Conservation (phyloP, 2,329 filamentous ascomycete genomes). For the Pseudogymnoascus sp. region DNA sequence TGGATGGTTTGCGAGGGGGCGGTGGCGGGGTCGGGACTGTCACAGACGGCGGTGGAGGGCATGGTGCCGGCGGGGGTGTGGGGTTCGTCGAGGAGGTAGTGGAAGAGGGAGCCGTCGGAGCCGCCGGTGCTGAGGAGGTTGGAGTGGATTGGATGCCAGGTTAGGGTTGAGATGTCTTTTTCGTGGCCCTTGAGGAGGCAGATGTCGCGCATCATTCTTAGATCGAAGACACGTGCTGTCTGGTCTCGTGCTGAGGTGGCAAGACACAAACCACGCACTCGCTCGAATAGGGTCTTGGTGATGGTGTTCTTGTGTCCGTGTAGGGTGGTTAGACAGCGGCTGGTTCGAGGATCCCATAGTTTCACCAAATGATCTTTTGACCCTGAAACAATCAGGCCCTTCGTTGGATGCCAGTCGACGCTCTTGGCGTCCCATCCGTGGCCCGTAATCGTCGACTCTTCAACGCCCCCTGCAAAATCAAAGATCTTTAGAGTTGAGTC, state of each 20-base stretch:
- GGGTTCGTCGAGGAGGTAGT: constrained; percentile 93
- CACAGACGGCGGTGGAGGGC: constrained; percentile 72
- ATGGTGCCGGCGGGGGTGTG: constrained; percentile 72
- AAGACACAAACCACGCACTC: constrained; percentile 72
- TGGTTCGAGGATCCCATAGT: constrained; percentile 93
- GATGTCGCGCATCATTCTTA: constrained; percentile 97
- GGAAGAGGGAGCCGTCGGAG: constrained; percentile 80
- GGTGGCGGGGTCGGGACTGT: constrained; percentile 70
- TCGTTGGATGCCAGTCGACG: constrained; percentile 95
- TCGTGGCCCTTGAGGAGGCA: constrained; percentile 89
- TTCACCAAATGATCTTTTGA: constrained; percentile 98
- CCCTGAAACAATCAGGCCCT: constrained; percentile 87
- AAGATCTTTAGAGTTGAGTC: constrained; percentile 92
- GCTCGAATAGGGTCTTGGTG: constrained; percentile 86
- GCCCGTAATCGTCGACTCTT: constrained; percentile 79
- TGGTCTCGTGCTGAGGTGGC: constrained; percentile 92
- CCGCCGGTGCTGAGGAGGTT: constrained; percentile 86
- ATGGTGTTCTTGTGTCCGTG: constrained; percentile 98
- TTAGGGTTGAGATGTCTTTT: constrained; percentile 86
- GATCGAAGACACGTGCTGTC: constrained; percentile 85
- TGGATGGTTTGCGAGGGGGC: constrained; percentile 85
- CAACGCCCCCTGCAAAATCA: constrained; percentile 81
- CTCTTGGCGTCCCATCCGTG: constrained; percentile 97
- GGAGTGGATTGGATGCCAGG: constrained; percentile 90
- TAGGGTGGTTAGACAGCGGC: constrained; percentile 83